Evolutionary conservation across 179 eudicot species (phyloP).

Genomic region (Spinacia oleracea): DNA sequence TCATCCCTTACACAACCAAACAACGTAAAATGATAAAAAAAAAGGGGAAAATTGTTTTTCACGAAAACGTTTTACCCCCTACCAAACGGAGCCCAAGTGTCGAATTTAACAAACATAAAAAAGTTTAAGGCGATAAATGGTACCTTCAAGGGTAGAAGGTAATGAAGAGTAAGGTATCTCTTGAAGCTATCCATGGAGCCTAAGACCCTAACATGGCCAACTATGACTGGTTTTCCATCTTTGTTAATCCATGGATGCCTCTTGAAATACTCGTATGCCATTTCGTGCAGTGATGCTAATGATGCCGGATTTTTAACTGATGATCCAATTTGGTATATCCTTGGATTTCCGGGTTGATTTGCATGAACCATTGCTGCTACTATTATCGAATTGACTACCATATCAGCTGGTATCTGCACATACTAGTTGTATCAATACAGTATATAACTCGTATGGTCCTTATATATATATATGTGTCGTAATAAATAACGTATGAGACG

Average conservation of each 20-base stretch:
- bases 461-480: too few species aligned
- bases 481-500: too few species aligned
- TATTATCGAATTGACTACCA: constrained; percentile 83
- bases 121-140: background rate
- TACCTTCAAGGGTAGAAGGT: constrained; percentile 83
- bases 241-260: constrained; percentile 73
- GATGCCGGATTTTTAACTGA: constrained; percentile 58
- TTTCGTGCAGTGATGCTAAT: constrained; percentile 37
- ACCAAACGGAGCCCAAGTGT: too few species aligned
- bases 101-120: background rate
- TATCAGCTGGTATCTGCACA: constrained; percentile 90
- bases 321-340: constrained; percentile 75
- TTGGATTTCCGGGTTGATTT: constrained; percentile 29
- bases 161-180: constrained; percentile 59
- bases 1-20: too few species aligned
- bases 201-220: constrained; percentile 52
- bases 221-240: constrained; percentile 68
- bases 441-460: too few species aligned
- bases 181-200: constrained; percentile 66
- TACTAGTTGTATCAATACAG: too few species aligned
- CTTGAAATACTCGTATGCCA: constrained; percentile 53
- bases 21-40: too few species aligned
- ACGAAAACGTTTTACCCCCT: too few species aligned
- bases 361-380: constrained; percentile 69
- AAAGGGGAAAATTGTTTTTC: too few species aligned